phyloP scores from a whole-genome alignment of 2,329 filamentous ascomycete species.

The Bisporella sp. region DNA sequence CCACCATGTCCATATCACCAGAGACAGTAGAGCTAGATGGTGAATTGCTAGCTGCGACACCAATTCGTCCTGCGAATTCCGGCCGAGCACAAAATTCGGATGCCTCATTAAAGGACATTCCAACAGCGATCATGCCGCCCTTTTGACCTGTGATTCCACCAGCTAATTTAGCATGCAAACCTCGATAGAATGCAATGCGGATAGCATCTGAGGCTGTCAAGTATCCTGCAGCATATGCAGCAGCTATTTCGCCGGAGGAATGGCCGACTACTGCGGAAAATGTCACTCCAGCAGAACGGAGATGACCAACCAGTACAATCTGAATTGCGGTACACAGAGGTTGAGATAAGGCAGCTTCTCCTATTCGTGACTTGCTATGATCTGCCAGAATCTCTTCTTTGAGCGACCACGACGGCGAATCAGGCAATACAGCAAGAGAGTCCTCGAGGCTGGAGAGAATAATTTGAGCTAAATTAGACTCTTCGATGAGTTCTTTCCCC shows the following conservation, averaged over 20 bases:
- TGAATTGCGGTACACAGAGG: constrained; percentile 22
- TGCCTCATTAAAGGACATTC: constrained; percentile 14
- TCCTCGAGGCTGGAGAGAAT: too few species aligned
- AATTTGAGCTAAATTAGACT: not conserved
- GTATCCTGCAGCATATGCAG: constrained; percentile 28
- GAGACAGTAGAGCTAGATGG: constrained; percentile 21
- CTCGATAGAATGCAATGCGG: constrained; percentile 19
- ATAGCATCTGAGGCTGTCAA: constrained; percentile 14
- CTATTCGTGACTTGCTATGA: constrained; percentile 6
- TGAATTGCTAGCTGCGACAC: constrained; percentile 28
- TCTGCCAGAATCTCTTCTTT: not conserved
- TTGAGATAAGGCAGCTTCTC: constrained; percentile 15
- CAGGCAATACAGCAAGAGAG: too few species aligned
- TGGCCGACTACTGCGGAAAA: constrained; percentile 22
- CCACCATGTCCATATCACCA: constrained; percentile 14
- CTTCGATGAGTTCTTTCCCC: constrained; percentile 8
- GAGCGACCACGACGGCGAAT: too few species aligned
- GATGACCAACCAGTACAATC: constrained; percentile 21
- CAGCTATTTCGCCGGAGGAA: constrained; percentile 29
- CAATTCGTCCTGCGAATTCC: constrained; percentile 10
- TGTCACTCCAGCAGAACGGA: constrained; percentile 13
- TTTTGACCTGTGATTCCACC: constrained; percentile 7
- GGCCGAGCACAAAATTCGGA: not conserved
- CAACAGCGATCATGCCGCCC: constrained; percentile 49
- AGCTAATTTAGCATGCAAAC: constrained; percentile 4